Evolutionary conservation across 345 rosid genomes (phyloP).

Genomic region (Anacardium occidentale): DNA sequence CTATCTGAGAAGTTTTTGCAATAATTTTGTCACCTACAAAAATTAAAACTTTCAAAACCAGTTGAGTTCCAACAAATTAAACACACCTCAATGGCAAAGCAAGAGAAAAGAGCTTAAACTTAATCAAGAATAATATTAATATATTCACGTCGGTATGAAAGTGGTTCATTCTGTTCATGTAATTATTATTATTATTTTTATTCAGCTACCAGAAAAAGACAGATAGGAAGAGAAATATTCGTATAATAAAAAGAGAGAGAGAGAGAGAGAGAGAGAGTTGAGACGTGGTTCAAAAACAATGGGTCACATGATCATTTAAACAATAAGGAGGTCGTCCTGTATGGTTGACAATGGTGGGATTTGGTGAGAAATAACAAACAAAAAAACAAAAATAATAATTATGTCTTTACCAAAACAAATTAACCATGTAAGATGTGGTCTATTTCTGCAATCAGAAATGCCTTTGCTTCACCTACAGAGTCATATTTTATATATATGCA

Average conservation of each 20-base stretch:
- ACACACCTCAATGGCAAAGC: not conserved
- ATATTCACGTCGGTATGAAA: not conserved
- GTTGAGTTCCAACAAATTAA: not conserved
- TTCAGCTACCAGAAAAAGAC: not conserved
- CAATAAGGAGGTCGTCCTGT: not conserved
- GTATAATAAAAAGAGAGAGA: not conserved
- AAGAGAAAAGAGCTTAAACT: not conserved
- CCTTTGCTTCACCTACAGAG: not conserved
- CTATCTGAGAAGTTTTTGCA: constrained; percentile 2
- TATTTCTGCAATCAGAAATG: not conserved
- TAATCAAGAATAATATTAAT: not conserved
- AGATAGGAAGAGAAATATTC: not conserved
- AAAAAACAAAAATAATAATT: constrained; percentile 14
- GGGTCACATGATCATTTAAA: constrained; percentile 6
- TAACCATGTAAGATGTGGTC: too few relatives aligned
- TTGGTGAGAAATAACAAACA: constrained; percentile 14
- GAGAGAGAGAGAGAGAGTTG: not conserved
- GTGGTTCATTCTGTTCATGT: not conserved
- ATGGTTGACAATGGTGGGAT: not conserved
- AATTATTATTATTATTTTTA: not conserved
- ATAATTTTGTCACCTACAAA: not conserved
- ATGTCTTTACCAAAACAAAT: not conserved
- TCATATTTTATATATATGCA: not conserved
- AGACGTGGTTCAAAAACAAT: not conserved
- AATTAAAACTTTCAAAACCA: not conserved